Conservation (phyloP, 2,329 filamentous ascomycete genomes). For the Hymenoscyphus infarciens region DNA sequence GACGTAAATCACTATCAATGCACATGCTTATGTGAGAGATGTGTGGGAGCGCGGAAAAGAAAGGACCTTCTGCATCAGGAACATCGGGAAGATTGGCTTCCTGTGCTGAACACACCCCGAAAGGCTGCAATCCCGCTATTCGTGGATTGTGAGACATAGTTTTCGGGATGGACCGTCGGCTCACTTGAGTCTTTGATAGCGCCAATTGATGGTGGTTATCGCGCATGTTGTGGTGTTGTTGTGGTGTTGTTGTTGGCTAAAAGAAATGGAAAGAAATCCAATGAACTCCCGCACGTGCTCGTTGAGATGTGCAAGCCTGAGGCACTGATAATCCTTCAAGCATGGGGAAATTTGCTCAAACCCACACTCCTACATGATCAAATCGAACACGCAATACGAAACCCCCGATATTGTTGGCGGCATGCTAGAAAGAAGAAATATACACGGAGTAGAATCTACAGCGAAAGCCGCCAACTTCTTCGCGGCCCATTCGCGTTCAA, state of each 20-base stretch:
- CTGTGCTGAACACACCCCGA: neutral
- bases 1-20: neutral
- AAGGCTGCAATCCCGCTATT: neutral
- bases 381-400: no score
- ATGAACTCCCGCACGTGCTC: neutral
- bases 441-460: no score
- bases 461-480: no score
- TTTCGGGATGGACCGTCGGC: neutral
- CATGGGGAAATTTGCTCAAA: no score
- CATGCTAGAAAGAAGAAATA: no score
- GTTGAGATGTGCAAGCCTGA: neutral
- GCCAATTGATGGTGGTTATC: neutral
- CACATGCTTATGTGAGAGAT: constrained; percentile 13
- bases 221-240: neutral
- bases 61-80: constrained; percentile 9
- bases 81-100: neutral
- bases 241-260: neutral
- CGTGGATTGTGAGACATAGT: neutral
- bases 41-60: constrained; percentile 1
- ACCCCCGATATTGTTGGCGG: no score
- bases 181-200: neutral
- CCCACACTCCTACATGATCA: no score
- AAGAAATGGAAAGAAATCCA: neutral
- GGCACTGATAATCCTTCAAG: no score
- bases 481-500: no score